Evolutionary conservation across 2,329 filamentous ascomycete genomes (phyloP), one percentile per base, ranked within the genome.

Genomic region (Alternaria ventricosa): DNA sequence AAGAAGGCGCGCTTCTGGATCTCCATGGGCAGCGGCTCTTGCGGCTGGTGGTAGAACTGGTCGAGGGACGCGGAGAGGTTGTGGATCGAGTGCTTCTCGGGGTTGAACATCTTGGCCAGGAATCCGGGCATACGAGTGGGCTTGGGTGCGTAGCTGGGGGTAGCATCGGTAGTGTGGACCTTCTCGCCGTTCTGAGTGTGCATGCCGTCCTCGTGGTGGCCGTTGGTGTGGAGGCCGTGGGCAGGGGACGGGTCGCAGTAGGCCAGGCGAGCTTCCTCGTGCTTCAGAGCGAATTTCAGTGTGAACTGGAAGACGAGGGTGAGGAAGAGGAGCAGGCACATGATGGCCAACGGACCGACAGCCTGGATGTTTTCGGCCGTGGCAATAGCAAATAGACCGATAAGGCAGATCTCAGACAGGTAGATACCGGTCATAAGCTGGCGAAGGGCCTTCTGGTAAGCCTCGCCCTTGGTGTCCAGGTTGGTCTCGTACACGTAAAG

Each of bases 401-500:
- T 82, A 22, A 85, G 73, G 62, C 82, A 84, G n/a, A 82, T 72
- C 63, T 84, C 81, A 9, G 82, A 82, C 5, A 85, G 75, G 59
- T 85, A 85, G 15, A 85, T 73, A 55, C 83, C 83, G 5, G 80
- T 81, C 10, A 82, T 80, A 36, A 85, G 78, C 53, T 85, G 83
- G 60, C 82, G 79, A 25, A 85, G 65, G 5, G 83, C 83, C 25
- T 81, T 80, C 57, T 81, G 78, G 69, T 85, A 85, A 3, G 80
- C 79, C 15, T 78, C 78, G 44, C 83, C 83, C 65, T 82, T 81
- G 27, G 83, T 85, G 63, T 85, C 83, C 56, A 83, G 78, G 43
- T 78, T 68, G 60, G 81, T 82, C 63, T 82, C 82, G 70, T 83
- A 83, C 12, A 84, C 82, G 68, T 84, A 85, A 11, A 85, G 78